Percentiles rank a stretch among this genome's conserved stretches.
These are phyloP conservation scores for Pichia sp. DNA, from an alignment of 1,139 yeast genomes.

Conservation along the genomic window DNA sequence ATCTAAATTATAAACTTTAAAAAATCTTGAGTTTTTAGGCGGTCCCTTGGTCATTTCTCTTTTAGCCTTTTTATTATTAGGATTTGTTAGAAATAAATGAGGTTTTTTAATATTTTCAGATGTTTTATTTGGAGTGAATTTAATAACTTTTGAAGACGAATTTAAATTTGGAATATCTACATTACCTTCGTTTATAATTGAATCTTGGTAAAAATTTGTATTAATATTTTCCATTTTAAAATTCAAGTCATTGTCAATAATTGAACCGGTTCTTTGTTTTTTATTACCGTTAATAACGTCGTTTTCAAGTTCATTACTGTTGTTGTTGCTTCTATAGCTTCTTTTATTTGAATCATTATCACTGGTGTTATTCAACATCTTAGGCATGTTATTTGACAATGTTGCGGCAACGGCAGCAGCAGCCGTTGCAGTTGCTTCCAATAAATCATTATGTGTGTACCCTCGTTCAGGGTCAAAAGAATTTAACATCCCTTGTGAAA, in stretches of 20 bases:
- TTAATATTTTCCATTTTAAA: not conserved
- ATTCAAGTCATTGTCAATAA: not conserved
- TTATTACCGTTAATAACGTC: not conserved
- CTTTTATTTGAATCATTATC: not conserved
- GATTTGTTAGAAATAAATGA: slow-evolving; percentile 7
- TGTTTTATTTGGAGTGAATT: slow-evolving; percentile 12
- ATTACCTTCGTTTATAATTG: not conserved
- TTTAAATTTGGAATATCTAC: not conserved
- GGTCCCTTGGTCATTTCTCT: slow-evolving; percentile 13
- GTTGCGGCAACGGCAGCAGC: not conserved
- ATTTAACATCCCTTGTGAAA: not conserved
- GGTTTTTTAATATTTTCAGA: slow-evolving; percentile 10
- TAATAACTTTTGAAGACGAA: slow-evolving; percentile 3
- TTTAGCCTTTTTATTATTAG: slow-evolving; percentile 7
- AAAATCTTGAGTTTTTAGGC: slow-evolving; percentile 37
- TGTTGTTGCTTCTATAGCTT: not conserved
- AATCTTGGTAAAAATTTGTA: not conserved
- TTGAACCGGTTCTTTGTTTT: not conserved
- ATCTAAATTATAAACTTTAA: slow-evolving; percentile 32
- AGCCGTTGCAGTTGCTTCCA: not conserved
- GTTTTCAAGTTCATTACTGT: not conserved
- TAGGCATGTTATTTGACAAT: not conserved
- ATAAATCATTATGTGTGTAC: not conserved
- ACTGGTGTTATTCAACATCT: not conserved
- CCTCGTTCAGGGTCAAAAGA: not conserved